phyloP scores from a whole-genome alignment of 352 stramenopile species.

The Pythium inflatum region DNA sequence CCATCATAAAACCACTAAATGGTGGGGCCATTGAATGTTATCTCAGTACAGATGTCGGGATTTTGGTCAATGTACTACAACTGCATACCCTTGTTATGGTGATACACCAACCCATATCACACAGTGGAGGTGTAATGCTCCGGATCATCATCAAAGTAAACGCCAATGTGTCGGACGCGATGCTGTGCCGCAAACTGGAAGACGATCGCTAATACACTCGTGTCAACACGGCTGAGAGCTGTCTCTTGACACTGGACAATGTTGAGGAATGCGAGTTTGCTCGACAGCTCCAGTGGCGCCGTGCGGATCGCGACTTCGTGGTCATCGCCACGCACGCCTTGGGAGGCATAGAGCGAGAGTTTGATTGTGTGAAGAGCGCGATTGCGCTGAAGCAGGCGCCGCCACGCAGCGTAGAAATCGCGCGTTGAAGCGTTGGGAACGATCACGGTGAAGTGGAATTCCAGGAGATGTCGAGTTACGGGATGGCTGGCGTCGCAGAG shows the following conservation, averaged over 20 bases:
- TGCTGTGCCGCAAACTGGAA: not conserved
- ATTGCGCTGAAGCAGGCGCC: not conserved
- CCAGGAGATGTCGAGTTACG: not conserved
- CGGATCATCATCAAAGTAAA: too few relatives aligned
- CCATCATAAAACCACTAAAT: too few relatives aligned
- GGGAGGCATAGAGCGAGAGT: not conserved
- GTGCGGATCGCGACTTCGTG: not conserved
- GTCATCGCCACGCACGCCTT: not conserved
- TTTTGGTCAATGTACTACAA: too few relatives aligned
- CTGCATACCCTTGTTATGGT: too few relatives aligned
- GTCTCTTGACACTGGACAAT: not conserved
- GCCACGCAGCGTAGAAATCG: not conserved
- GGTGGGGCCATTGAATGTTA: too few relatives aligned
- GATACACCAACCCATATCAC: too few relatives aligned
- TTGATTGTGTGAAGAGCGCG: not conserved
- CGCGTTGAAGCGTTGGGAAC: too few relatives aligned
- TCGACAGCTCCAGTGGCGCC: not conserved
- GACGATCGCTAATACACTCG: not conserved
- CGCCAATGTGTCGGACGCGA: not conserved
- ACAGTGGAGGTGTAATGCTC: too few relatives aligned
- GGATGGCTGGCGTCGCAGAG: not conserved
- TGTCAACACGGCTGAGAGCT: not conserved
- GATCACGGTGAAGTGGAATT: not conserved
- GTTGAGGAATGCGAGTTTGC: constrained; percentile 1
- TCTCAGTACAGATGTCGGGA: too few relatives aligned